Evolutionary conservation across 805 yeast genomes (phyloP).

Genomic region (Clavispora asparagi): DNA sequence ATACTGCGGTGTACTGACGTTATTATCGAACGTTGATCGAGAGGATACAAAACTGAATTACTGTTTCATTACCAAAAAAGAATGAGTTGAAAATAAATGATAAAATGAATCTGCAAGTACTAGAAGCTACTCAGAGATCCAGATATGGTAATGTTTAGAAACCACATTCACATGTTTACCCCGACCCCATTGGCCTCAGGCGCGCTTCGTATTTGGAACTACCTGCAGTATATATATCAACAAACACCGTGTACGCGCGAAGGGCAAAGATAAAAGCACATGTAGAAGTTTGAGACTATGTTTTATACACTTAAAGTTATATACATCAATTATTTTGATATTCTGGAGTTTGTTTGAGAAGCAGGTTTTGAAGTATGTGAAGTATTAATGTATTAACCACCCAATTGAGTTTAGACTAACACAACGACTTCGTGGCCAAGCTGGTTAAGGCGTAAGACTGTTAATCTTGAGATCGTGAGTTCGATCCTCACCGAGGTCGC

Average conservation of each 20-base stretch:
- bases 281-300: no score
- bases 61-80: no score
- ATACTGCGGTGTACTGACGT: background rate
- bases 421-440: slow-evolving; percentile 18
- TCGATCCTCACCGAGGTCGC: slow-evolving; percentile 20
- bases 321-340: no score
- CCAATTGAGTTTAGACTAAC: background rate
- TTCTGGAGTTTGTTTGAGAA: no score
- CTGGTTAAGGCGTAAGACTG: slow-evolving; percentile 20
- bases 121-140: no score
- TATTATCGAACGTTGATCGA: background rate
- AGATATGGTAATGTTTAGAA: no score
- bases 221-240: background rate
- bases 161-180: no score
- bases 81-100: no score
- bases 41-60: background rate
- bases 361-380: no score
- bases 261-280: background rate
- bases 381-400: background rate
- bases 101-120: no score
- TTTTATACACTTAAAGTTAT: no score
- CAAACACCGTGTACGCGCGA: background rate
- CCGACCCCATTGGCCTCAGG: no score
- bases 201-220: background rate
- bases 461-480: slow-evolving; percentile 20